A percentile compares a stretch with the other conserved stretches of the same genome.
Evolutionary conservation across 768 basidiomycete species (phyloP).

Genomic region (Cystobasidium tubakii): DNA sequence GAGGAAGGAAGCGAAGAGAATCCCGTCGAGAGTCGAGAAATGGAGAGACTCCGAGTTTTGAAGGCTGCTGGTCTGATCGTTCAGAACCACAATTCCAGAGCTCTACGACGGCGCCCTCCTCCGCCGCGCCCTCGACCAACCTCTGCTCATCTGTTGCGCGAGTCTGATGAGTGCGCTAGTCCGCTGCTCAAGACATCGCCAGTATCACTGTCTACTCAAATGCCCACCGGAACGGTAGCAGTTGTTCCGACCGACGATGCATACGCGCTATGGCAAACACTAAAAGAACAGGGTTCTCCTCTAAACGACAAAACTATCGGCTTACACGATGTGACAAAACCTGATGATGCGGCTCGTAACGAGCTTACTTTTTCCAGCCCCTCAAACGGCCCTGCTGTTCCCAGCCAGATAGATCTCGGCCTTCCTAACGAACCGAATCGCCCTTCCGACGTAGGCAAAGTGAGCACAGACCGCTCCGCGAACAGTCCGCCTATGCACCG

Average conservation of each 20-base stretch:
- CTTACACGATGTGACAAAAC: neutral
- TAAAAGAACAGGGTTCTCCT: neutral
- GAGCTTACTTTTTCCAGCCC: too few relatives aligned
- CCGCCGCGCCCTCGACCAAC: constrained; percentile 1
- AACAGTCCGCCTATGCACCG: too few relatives aligned
- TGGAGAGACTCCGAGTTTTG: constrained; percentile 60
- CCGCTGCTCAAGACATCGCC: too few relatives aligned
- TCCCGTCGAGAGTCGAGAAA: neutral
- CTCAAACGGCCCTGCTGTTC: too few relatives aligned
- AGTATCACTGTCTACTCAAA: neutral
- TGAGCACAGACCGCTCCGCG: neutral
- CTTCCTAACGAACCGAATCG: too few relatives aligned
- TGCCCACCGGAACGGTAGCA: neutral
- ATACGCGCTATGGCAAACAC: neutral
- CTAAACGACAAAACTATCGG: neutral
- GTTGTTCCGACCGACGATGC: neutral
- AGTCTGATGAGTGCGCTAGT: too few relatives aligned
- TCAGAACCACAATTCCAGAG: constrained; percentile 51
- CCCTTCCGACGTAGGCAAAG: neutral
- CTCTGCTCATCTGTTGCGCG: neutral
- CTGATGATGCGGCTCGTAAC: too few relatives aligned
- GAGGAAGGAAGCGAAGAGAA: neutral
- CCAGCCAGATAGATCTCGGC: too few relatives aligned
- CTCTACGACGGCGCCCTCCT: constrained; percentile 4
- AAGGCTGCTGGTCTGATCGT: constrained; percentile 81